Base-by-base conservation (phyloP, 1,139 yeast genomes). In the Yamadazyma sp. region DNA sequence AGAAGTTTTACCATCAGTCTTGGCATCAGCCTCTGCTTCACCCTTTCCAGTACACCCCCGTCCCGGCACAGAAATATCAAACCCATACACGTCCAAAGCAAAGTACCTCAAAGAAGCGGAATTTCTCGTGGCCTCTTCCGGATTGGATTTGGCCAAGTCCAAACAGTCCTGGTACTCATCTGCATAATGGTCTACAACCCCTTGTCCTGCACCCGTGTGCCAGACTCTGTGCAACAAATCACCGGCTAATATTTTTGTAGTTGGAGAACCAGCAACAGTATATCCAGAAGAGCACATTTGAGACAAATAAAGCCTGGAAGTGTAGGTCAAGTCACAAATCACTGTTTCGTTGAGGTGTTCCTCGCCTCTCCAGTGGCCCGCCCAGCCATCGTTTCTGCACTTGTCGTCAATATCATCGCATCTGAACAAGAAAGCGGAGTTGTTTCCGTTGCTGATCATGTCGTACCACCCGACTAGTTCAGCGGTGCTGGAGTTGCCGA, bases 301-400 rank as follows among this genome's bases (percentile, higher is more conserved):
- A 15, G 48, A 25, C 22, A 56, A 48, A 34, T 36, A 48, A 11
- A 34, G 25, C 40, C 56, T 53, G 15, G 45, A 17, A 13, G 40
- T 39, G 45, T 44, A 57, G 24, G 60, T 51, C 8, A 45, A 41
- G 31, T 53, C 57, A 41, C 59, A 53, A 32, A 54, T 53, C 13
- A 49, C 52, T 14, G 50, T 64, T 44, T 64, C 64, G 34, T 61
- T 57, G 3, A 61, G 47, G 14, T 50, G 63, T 38, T 61, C 61
- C 23, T 52, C 57, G 34, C 69, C 64, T 52, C 67, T 56, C 61
- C 61, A 56, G 37, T 64, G 64, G 24, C 70, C 69, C 8, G 68
- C 67, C 59, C 64, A 63, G 13, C 63, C 62, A 26, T 54, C 52
- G 7, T 44, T 44, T 13, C 47, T 44, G 48, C 71, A 64, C 38